Percentiles rank a stretch among this genome's conserved stretches.
Conservation (phyloP, 2,329 filamentous ascomycete genomes). For the Botrytis aclada region DNA sequence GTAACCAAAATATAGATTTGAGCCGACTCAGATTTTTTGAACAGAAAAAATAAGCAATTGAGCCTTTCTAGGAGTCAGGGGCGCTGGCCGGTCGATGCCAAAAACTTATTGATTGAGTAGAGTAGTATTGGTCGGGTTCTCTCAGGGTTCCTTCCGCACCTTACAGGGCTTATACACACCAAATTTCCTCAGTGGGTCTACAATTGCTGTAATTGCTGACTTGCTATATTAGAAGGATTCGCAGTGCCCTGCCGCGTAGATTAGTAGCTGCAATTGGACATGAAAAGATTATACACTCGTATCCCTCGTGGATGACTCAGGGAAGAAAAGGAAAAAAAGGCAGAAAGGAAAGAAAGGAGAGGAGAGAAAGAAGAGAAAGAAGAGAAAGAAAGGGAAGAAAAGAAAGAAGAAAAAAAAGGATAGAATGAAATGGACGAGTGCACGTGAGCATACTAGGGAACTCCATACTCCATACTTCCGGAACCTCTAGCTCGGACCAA, state of each 20-base stretch:
- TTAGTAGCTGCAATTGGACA: background rate
- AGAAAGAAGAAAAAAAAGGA: background rate
- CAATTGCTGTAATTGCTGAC: no score
- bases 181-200: background rate
- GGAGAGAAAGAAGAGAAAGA: no score
- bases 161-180: background rate
- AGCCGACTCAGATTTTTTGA: background rate
- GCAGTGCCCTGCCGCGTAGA: background rate
- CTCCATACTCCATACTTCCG: background rate
- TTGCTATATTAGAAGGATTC: background rate
- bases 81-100: background rate
- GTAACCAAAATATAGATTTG: background rate
- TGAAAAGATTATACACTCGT: background rate
- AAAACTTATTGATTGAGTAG: background rate
- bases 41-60: background rate
- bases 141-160: background rate
- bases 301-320: background rate
- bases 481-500: background rate
- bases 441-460: background rate
- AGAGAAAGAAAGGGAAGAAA: background rate
- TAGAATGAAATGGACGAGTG: background rate
- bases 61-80: background rate
- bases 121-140: background rate
- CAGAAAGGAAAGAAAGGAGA: no score
- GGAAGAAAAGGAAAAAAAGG: no score